phyloP scores from a whole-genome alignment of 345 rosid species.

The Syzygium aromaticum region DNA sequence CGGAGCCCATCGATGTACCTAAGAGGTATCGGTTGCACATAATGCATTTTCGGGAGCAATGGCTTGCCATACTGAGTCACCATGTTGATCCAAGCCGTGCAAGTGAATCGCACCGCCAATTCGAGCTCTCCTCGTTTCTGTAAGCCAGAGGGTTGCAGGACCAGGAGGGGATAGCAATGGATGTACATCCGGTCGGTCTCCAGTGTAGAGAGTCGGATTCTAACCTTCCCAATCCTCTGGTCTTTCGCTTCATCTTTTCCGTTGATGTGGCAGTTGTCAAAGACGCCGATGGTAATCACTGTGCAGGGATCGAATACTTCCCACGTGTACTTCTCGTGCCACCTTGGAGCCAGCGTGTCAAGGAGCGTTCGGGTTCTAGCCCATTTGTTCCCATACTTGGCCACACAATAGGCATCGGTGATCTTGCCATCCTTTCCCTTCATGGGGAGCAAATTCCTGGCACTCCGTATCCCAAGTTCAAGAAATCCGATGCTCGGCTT shows the following conservation, averaged over 20 bases:
- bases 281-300: constrained; percentile 83
- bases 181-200: constrained; percentile 87
- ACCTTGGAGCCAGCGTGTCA: constrained; percentile 61
- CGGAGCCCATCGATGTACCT: constrained; percentile 67
- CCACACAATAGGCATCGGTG: constrained; percentile 92
- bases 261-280: constrained; percentile 68
- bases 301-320: constrained; percentile 94
- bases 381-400: constrained; percentile 98
- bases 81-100: constrained; percentile 86
- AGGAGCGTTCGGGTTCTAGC: constrained; percentile 86
- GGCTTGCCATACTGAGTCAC: constrained; percentile 79
- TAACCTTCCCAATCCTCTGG: constrained; percentile 82
- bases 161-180: constrained; percentile 79
- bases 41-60: constrained; percentile 96
- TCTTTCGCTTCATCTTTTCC: constrained; percentile 59
- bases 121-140: constrained; percentile 91
- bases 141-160: constrained; percentile 63
- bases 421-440: constrained; percentile 68
- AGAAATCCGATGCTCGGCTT: constrained; percentile 71
- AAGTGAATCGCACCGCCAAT: constrained; percentile 77
- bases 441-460: constrained; percentile 77
- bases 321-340: constrained; percentile 99
- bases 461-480: constrained; percentile 80
- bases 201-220: constrained; percentile 81
- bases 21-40: constrained; percentile 69